Conservation (phyloP, 2,329 filamentous ascomycete species). For the Sclerotinia spermophila region DNA sequence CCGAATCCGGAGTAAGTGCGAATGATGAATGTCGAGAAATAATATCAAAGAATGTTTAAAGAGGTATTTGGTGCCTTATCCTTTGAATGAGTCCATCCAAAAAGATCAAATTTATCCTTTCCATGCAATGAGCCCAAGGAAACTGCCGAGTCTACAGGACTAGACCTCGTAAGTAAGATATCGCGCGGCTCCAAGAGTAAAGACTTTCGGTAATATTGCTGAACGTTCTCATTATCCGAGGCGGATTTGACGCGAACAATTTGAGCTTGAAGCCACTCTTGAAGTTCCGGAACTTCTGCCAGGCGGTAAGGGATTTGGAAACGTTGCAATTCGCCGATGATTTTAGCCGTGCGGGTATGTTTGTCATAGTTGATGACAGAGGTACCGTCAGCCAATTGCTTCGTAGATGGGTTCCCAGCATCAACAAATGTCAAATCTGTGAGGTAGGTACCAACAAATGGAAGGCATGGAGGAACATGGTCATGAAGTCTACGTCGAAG, state of each 20-base stretch:
- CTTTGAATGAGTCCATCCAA: conserved; percentile 47
- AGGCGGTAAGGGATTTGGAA: conserved; percentile 94
- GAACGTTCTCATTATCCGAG: conserved; percentile 58
- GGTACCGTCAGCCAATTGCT: conserved; percentile 69
- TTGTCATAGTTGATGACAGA: conserved; percentile 98
- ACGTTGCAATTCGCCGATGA: conserved; percentile 90
- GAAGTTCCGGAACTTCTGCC: conserved; percentile 77
- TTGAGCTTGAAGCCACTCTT: conserved; percentile 86
- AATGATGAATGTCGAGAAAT: background rate
- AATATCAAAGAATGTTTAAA: conserved; percentile 13
- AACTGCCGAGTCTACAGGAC: conserved; percentile 32
- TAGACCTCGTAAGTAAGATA: conserved; percentile 28
- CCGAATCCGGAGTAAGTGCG: conserved; percentile 9
- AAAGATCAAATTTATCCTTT: conserved; percentile 51
- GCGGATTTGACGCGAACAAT: conserved; percentile 61
- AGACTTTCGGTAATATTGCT: conserved; percentile 64
- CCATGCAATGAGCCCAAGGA: conserved; percentile 31
- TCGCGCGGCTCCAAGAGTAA: conserved; percentile 61
- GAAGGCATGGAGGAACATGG: conserved; percentile 86
- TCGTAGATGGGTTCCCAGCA: conserved; percentile 84
- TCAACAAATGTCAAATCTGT: conserved; percentile 96
- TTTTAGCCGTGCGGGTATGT: conserved; percentile 88
- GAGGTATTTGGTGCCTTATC: conserved; percentile 19
- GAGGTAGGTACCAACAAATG: conserved; percentile 93
- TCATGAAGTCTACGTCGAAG: conserved; percentile 79